These are phyloP conservation scores for Scedosporium apiospermum DNA, from an alignment of 2,329 filamentous ascomycete species.

Conservation along the genomic window DNA sequence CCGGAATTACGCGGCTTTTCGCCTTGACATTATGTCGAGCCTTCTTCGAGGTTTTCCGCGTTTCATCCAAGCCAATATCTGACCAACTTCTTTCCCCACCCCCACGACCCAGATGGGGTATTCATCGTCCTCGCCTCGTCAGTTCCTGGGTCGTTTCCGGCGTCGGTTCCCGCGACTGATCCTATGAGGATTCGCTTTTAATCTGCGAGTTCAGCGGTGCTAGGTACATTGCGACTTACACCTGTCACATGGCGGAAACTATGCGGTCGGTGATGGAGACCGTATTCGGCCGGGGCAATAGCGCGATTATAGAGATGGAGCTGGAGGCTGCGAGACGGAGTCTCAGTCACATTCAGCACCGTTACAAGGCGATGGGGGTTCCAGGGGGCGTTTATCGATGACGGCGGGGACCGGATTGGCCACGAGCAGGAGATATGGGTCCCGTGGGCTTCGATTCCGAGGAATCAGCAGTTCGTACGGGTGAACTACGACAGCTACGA, in stretches of 20 bases:
- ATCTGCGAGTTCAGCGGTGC: neutral
- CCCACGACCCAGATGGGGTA: neutral
- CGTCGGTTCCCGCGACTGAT: too few species aligned
- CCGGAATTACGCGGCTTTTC: neutral
- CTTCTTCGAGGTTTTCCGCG: too few species aligned
- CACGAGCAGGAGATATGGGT: neutral
- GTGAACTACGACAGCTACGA: neutral
- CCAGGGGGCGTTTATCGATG: neutral
- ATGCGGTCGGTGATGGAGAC: neutral
- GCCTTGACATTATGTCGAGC: neutral
- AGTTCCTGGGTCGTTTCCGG: neutral
- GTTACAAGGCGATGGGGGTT: neutral
- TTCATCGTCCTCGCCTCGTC: neutral
- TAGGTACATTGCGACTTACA: neutral
- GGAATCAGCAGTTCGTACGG: neutral
- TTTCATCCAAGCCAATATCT: neutral
- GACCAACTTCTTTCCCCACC: neutral
- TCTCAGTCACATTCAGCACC: conserved; percentile 1
- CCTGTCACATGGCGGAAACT: neutral
- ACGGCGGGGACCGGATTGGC: neutral
- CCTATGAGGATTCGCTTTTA: neutral
- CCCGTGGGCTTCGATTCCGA: neutral
- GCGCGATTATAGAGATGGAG: conserved; percentile 4
- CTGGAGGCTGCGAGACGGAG: neutral
- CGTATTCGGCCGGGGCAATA: conserved; percentile 12